Evolutionary conservation across 257 asterid genomes (phyloP).

Genomic region (Nicotiana knightiana): DNA sequence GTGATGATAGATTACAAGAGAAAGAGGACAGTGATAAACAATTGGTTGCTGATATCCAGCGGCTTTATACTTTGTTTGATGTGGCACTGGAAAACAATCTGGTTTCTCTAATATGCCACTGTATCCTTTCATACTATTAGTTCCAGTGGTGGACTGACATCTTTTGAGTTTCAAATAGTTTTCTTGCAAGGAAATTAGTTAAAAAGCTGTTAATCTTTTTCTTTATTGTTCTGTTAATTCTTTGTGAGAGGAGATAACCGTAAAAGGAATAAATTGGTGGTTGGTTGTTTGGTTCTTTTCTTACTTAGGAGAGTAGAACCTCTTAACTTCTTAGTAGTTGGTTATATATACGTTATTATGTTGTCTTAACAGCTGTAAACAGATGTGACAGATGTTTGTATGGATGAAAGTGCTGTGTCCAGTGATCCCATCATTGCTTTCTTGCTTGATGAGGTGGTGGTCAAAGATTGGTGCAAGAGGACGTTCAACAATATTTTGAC

Average conservation of each 20-base stretch:
- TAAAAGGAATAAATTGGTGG: neutral
- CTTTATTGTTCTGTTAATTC: neutral
- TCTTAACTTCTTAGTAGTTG: neutral
- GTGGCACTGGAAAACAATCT: conserved; percentile 89
- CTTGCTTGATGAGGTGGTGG: conserved; percentile 95
- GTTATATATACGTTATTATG: conserved; percentile 5
- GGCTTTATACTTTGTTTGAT: conserved; percentile 75
- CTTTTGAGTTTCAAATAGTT: neutral
- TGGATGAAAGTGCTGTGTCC: conserved; percentile 96
- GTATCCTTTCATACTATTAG: conserved; percentile 50
- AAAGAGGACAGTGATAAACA: conserved; percentile 50
- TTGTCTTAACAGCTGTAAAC: conserved; percentile 48
- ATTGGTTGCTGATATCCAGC: conserved; percentile 63
- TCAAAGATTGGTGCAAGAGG: conserved; percentile 93
- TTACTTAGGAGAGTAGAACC: neutral
- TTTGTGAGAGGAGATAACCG: neutral
- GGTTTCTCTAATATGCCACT: conserved; percentile 80
- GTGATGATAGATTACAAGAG: conserved; percentile 72
- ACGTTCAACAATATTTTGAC: conserved; percentile 46
- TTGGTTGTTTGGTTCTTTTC: conserved; percentile 4
- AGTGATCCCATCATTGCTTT: conserved; percentile 89
- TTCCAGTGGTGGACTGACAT: neutral
- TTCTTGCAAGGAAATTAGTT: neutral
- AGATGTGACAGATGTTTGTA: conserved; percentile 95
- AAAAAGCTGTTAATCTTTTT: neutral